A percentile compares a stretch with the other conserved stretches of the same genome.
phyloP scores from a whole-genome alignment of 192 early-diverging fungal species.

The Globomyces pollinis-pini region DNA sequence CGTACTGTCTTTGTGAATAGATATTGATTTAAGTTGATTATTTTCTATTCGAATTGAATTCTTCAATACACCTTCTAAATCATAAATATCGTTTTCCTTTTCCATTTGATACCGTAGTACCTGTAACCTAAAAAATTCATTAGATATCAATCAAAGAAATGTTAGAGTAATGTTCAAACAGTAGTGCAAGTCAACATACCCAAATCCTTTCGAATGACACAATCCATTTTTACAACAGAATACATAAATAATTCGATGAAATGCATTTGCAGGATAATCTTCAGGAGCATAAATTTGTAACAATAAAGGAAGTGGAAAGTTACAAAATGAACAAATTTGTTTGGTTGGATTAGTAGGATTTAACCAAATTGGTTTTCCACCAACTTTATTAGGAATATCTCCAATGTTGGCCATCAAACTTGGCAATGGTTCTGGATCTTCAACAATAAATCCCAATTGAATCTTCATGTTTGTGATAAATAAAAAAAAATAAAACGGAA shows the following conservation, averaged over 20 bases:
- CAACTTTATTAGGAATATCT: slow-evolving; percentile 77
- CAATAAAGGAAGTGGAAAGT: slow-evolving; percentile 11
- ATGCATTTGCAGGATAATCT: slow-evolving; percentile 76
- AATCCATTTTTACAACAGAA: slow-evolving; percentile 85
- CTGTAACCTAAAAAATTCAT: too few relatives aligned
- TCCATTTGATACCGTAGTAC: background rate
- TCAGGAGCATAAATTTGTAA: slow-evolving; percentile 83
- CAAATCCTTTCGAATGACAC: slow-evolving; percentile 36
- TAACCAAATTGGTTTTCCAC: slow-evolving; percentile 80
- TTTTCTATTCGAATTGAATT: background rate
- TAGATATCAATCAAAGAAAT: too few relatives aligned
- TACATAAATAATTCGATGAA: slow-evolving; percentile 83
- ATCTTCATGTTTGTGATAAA: slow-evolving; percentile 1
- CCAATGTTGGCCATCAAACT: slow-evolving; percentile 4
- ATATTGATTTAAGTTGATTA: too few relatives aligned
- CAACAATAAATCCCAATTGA: background rate
- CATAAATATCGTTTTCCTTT: background rate
- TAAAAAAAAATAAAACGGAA: background rate
- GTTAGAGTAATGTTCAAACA: too few relatives aligned
- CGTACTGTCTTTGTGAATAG: too few relatives aligned
- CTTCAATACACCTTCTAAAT: background rate
- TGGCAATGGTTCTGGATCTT: background rate
- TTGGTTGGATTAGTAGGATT: slow-evolving; percentile 52
- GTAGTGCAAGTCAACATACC: background rate
- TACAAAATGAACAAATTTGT: slow-evolving; percentile 35